Base-by-base conservation (phyloP, 2,329 filamentous ascomycete genomes). In the Dothistroma pini region DNA sequence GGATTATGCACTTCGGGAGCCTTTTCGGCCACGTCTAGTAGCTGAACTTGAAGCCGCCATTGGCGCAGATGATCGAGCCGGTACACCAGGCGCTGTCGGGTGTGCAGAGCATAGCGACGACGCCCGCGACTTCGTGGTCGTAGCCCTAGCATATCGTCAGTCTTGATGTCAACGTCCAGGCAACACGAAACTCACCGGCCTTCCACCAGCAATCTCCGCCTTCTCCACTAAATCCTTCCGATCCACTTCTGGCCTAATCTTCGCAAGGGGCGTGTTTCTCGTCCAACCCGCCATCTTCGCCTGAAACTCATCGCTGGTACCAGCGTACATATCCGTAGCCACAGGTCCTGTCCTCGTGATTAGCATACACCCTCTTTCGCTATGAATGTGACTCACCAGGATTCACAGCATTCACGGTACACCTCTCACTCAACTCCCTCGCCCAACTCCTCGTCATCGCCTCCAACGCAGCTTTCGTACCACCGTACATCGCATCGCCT, bases 1-100 rank as follows among this genome's bases (percentile, higher is more conserved):
- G 25, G 6, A 29, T 29, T 6, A 29, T 29, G 25, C 25, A 29
- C 25, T 29, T 29, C 25, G 25, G 25, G 25, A 29, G 25, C 25
- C 25, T 3, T 29, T 25, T 51, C 25, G 21, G 14, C 48, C n/a
- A 41, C 32, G 11, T 56, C 60, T 65, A 71, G 49, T 63, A 64
- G 70, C 76, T 79, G 76, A 86, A 84, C 62, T 80, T 82, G 84
- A 91, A 87, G 7, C 90, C 90, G 1, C 90, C 90, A 71, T 93
- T 93, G 8, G 89, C 89, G 76, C 87, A 90, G 4, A 95, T 84
- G 25, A 92, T 88, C 74, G 88, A 89, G 1, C 90, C 90, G 0
- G 90, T 95, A 70, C 86, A 74, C 89, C 89, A 93, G 8, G 80
- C 83, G n/a, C 84, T 83, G 72, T 93, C 90, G 6, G 81, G 79